phyloP scores from a whole-genome alignment of 2,329 filamentous ascomycete genomes.

The Nigrospora osmanthi region DNA sequence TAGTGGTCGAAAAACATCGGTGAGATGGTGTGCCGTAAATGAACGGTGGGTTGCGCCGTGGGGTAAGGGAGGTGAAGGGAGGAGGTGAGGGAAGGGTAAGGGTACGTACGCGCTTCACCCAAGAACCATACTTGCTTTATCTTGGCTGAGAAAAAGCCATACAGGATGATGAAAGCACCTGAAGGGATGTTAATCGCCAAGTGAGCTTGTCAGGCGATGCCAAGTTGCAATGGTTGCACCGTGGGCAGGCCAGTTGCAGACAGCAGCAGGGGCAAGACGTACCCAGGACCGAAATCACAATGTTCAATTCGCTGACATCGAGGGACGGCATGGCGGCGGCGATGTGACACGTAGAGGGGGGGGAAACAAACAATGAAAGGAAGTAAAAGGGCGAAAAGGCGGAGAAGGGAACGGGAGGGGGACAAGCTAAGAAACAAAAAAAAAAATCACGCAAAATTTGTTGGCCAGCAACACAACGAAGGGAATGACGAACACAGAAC shows the following conservation, averaged over 20 bases:
- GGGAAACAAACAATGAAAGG: not conserved
- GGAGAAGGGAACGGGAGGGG: not conserved
- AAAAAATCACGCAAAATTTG: too few relatives aligned
- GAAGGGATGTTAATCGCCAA: conserved; percentile 7
- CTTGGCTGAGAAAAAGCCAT: not conserved
- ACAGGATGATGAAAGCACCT: conserved; percentile 22
- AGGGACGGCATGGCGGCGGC: conserved; percentile 32
- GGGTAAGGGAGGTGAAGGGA: not conserved
- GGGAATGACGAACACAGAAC: too few relatives aligned
- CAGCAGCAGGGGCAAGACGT: conserved; percentile 5
- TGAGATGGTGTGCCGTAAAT: too few relatives aligned
- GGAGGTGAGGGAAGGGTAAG: not conserved
- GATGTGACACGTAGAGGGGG: not conserved
- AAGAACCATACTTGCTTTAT: conserved; percentile 36
- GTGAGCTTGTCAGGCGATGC: too few relatives aligned
- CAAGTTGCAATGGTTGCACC: too few relatives aligned
- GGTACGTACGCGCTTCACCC: conserved; percentile 41
- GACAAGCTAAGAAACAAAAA: too few relatives aligned
- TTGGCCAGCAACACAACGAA: too few relatives aligned
- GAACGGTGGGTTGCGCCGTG: too few relatives aligned
- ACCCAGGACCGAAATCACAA: conserved; percentile 38
- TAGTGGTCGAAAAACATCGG: conserved; percentile 12
- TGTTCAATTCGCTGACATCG: conserved; percentile 42
- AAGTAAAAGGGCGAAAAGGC: not conserved
- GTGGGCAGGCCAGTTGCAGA: too few relatives aligned